phyloP scores from a whole-genome alignment of 1,284 basidiomycete genomes.

The Microbotryum intermedium region DNA sequence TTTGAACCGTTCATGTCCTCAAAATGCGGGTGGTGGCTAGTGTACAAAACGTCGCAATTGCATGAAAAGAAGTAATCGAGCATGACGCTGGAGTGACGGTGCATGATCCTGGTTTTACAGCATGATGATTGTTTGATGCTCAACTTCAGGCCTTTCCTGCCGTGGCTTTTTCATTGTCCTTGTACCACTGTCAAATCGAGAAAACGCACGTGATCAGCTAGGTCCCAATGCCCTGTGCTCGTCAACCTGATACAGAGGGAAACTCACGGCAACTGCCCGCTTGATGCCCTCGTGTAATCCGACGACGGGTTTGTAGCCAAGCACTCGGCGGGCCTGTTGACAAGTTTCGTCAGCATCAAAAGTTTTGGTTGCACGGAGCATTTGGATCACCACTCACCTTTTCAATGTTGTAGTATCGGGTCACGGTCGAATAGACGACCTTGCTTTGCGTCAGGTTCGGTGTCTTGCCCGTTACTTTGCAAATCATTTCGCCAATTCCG shows the following conservation, averaged over 20 bases:
- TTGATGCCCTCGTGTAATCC: constrained; percentile 81
- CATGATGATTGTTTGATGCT: no score
- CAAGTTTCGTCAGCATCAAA: not conserved
- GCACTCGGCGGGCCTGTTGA: constrained; percentile 59
- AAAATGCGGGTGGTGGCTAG: no score
- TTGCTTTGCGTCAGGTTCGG: constrained; percentile 84
- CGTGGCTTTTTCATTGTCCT: constrained; percentile 19
- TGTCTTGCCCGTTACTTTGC: constrained; percentile 64
- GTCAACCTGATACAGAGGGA: no score
- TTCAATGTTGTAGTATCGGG: constrained; percentile 89
- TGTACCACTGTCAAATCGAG: constrained; percentile 22
- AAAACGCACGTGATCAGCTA: not conserved
- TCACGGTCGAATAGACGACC: constrained; percentile 49
- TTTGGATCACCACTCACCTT: constrained; percentile 43
- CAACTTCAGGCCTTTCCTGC: no score
- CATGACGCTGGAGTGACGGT: no score
- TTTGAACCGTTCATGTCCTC: no score
- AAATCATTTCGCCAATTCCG: constrained; percentile 49
- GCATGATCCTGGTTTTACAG: no score
- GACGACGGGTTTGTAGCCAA: constrained; percentile 88
- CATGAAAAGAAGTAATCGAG: no score
- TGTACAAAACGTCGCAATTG: no score
- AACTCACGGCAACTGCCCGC: constrained; percentile 49
- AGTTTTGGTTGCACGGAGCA: no score
- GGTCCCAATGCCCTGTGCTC: not conserved